Conservation (phyloP, 1,139 yeast genomes). For the Trichomonascaceae sp. region DNA sequence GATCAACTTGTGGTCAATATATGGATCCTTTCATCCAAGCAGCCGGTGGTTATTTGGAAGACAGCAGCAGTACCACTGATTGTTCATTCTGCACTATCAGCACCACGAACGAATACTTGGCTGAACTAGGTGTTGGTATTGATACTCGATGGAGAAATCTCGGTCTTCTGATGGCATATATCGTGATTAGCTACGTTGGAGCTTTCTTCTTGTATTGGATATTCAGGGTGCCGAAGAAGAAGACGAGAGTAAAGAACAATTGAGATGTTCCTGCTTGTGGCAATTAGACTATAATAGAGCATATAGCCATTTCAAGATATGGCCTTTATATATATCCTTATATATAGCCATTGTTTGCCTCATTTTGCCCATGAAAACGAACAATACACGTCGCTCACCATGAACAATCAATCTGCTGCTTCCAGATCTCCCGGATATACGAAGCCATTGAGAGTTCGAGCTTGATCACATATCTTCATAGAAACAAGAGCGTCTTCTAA, state of each 20-base stretch:
- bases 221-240: conserved; percentile 62
- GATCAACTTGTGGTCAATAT: conserved; percentile 54
- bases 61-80: conserved; percentile 45
- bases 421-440: conserved; percentile 38
- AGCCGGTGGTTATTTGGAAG: conserved; percentile 47
- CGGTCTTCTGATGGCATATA: conserved; percentile 49
- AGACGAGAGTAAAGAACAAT: conserved; percentile 25
- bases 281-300: not conserved
- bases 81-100: conserved; percentile 57
- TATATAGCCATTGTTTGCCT: too few relatives aligned
- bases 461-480: conserved; percentile 42
- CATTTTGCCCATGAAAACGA: too few relatives aligned
- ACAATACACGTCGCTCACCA: too few relatives aligned
- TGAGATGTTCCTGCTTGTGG: not conserved
- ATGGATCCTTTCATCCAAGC: conserved; percentile 37
- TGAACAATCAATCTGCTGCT: conserved; percentile 9
- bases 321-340: too few relatives aligned
- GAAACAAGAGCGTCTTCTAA: conserved; percentile 41
- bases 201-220: conserved; percentile 62
- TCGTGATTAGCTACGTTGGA: conserved; percentile 45
- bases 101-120: conserved; percentile 50
- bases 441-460: conserved; percentile 39
- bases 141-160: conserved; percentile 53
- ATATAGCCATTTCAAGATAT: too few relatives aligned
- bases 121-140: conserved; percentile 40